A percentile compares a stretch with the other conserved stretches of the same genome.
Conservation (phyloP, 768 basidiomycete genomes). For the Amanita molliuscula region DNA sequence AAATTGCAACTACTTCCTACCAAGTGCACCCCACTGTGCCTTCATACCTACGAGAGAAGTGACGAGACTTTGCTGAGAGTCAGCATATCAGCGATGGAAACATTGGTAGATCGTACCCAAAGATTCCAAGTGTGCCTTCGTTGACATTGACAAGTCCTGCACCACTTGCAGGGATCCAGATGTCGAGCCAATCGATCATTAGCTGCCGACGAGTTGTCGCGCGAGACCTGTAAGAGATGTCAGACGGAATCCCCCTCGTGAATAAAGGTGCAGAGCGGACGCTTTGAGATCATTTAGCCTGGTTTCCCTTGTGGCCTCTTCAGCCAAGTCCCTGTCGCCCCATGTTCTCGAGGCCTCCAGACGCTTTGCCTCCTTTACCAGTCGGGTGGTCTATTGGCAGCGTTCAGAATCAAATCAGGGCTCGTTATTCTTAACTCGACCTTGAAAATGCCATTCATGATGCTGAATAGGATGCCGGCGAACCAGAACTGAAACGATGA, state of each 20-base stretch:
- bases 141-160: constrained; percentile 68
- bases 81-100: not conserved
- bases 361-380: constrained; percentile 49
- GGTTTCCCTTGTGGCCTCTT: constrained; percentile 55
- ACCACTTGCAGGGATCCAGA: constrained; percentile 83
- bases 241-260: not conserved
- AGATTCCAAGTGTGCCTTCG: constrained; percentile 77
- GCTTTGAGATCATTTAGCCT: constrained; percentile 45
- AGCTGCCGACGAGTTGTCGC: constrained; percentile 68
- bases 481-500: constrained; percentile 82
- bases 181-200: constrained; percentile 73
- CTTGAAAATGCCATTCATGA: constrained; percentile 62
- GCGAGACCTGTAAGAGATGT: constrained; percentile 36
- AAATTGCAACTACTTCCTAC: constrained; percentile 26
- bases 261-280: constrained; percentile 25
- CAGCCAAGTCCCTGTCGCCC: constrained; percentile 61
- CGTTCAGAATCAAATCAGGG: not conserved
- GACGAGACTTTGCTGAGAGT: constrained; percentile 35
- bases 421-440: constrained; percentile 20
- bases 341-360: constrained; percentile 32
- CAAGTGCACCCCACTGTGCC: constrained; percentile 53
- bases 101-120: constrained; percentile 49
- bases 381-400: constrained; percentile 40
- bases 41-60: constrained; percentile 63
- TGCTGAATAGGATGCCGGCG: constrained; percentile 73